Evolutionary conservation across 2,329 filamentous ascomycete genomes (phyloP).

Genomic region (Cladosporium velox): DNA sequence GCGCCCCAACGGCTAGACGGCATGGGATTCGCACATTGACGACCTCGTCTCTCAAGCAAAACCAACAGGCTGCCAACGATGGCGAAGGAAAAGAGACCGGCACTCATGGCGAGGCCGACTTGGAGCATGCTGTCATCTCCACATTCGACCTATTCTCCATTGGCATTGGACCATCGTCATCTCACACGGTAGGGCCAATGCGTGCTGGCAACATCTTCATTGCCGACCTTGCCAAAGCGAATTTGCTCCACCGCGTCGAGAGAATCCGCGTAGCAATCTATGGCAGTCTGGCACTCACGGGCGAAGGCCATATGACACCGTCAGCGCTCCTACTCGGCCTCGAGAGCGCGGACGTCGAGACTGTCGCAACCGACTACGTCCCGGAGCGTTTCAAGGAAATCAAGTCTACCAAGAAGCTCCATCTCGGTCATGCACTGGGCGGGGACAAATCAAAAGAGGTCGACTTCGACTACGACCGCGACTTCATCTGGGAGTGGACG

Average conservation of each 20-base stretch:
- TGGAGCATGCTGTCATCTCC: conserved; percentile 56
- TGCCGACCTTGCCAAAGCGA: conserved; percentile 50
- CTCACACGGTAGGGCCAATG: conserved; percentile 56
- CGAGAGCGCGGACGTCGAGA: conserved; percentile 53
- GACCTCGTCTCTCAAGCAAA: conserved; percentile 1
- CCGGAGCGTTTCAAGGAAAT: conserved; percentile 51
- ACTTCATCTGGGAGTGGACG: conserved; percentile 56
- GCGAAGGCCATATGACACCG: conserved; percentile 56
- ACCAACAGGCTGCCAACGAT: neutral
- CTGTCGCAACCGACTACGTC: conserved; percentile 53
- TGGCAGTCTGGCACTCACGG: conserved; percentile 54
- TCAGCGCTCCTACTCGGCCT: conserved; percentile 54
- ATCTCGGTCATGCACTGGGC: conserved; percentile 46
- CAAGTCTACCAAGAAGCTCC: conserved; percentile 49
- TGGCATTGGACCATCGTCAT: conserved; percentile 55
- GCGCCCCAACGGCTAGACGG: neutral
- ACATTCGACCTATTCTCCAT: conserved; percentile 57
- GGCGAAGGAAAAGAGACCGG: conserved; percentile 41
- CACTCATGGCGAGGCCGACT: conserved; percentile 53
- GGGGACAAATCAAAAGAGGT: conserved; percentile 49
- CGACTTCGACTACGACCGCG: conserved; percentile 52
- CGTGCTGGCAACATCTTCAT: conserved; percentile 56
- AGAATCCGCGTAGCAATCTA: conserved; percentile 54
- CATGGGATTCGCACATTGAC: neutral
- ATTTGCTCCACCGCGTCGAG: conserved; percentile 48